Evolutionary conservation across 495 filamentous ascomycete genomes (phyloP).

Genomic region (Penicillium canescens): DNA sequence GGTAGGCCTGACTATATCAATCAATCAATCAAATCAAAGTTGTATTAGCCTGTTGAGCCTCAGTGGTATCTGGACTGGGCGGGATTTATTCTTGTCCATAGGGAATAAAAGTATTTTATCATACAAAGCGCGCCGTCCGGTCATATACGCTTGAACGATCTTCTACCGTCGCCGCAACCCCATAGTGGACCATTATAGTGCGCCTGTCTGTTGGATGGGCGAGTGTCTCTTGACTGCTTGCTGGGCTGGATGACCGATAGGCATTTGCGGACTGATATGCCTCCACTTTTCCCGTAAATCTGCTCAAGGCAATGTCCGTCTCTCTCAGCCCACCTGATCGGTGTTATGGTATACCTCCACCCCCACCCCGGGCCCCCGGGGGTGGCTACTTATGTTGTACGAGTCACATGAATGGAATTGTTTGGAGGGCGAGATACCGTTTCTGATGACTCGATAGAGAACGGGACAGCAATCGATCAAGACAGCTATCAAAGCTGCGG

Average conservation of each 20-base stretch:
- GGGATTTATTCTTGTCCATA: too few species aligned
- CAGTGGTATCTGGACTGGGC: too few species aligned
- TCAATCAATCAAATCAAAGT: too few species aligned
- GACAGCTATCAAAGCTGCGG: conserved; percentile 4
- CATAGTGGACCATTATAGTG: conserved; percentile 12
- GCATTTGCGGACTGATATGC: conserved; percentile 10
- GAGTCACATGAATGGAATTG: conserved; percentile 16
- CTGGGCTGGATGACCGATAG: conserved; percentile 11
- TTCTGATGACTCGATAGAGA: conserved; percentile 22
- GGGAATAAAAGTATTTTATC: too few species aligned
- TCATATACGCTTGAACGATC: conserved; percentile 3
- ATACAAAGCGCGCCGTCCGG: background rate
- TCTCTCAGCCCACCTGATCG: background rate
- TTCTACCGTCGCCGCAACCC: conserved; percentile 7
- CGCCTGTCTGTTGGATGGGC: background rate
- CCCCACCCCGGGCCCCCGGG: too few species aligned
- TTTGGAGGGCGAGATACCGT: conserved; percentile 7
- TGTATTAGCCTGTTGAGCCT: too few species aligned
- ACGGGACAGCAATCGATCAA: conserved; percentile 24
- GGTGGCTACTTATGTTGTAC: conserved; percentile 4
- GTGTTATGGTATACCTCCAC: conserved; percentile 12
- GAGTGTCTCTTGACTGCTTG: conserved; percentile 18
- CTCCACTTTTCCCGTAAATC: background rate
- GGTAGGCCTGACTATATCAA: too few species aligned
- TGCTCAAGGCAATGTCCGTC: conserved; percentile 6